Percentiles rank a stretch among this genome's conserved stretches.
Conservation (phyloP, 2,329 filamentous ascomycete genomes). For the Helotiales sp. region DNA sequence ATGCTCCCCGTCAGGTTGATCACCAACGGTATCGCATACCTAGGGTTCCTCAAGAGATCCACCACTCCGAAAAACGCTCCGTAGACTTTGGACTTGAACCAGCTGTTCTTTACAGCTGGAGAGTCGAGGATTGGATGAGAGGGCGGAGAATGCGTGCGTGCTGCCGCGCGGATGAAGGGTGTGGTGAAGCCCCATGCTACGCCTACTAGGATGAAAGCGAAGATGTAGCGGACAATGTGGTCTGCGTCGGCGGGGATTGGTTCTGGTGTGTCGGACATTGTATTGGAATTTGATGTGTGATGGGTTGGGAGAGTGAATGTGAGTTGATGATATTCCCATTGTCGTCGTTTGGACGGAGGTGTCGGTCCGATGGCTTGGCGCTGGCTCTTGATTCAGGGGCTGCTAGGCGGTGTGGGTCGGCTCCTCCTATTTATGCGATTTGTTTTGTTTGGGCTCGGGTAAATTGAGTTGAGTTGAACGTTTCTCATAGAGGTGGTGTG, state of each 20-base stretch:
- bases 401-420: neutral
- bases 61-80: constrained; percentile 74
- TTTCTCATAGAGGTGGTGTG: too few relatives aligned
- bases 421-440: neutral
- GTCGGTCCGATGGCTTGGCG: constrained; percentile 3
- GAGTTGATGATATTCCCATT: too few relatives aligned
- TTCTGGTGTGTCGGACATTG: constrained; percentile 10
- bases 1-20: constrained; percentile 91
- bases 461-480: neutral
- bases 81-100: constrained; percentile 65
- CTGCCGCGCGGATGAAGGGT: constrained; percentile 87
- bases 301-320: neutral
- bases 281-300: neutral
- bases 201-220: constrained; percentile 89
- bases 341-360: neutral
- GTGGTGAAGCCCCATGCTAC: constrained; percentile 93
- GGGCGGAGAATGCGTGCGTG: constrained; percentile 72
- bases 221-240: constrained; percentile 72
- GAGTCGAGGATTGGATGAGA: constrained; percentile 59
- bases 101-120: constrained; percentile 58
- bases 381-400: neutral
- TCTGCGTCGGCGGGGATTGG: constrained; percentile 9
- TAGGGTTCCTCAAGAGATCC: constrained; percentile 79
- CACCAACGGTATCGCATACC: constrained; percentile 83
- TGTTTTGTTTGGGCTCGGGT: constrained; percentile 4